Evolutionary conservation across 768 basidiomycete species (phyloP).

Genomic region (Hygrophorus russula): DNA sequence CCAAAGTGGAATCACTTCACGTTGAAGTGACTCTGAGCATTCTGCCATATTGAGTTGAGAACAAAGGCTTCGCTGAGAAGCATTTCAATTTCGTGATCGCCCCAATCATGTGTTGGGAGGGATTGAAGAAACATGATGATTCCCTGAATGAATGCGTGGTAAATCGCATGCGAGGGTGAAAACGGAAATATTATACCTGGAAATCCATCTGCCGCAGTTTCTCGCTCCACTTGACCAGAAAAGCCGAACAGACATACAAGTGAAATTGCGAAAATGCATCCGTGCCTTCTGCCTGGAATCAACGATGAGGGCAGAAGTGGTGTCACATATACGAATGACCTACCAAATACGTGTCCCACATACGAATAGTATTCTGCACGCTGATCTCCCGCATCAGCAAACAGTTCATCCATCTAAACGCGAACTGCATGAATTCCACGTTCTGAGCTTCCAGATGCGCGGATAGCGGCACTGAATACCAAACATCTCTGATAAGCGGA

Average conservation of each 20-base stretch:
- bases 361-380: slow-evolving; percentile 91
- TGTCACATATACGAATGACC: slow-evolving; percentile 16
- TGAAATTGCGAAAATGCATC: slow-evolving; percentile 99
- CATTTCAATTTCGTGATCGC: slow-evolving; percentile 91
- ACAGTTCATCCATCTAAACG: slow-evolving; percentile 99
- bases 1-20: slow-evolving; percentile 27
- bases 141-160: slow-evolving; percentile 39
- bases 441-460: slow-evolving; percentile 81
- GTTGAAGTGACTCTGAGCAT: slow-evolving; percentile 79
- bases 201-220: slow-evolving; percentile 96
- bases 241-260: slow-evolving; percentile 95
- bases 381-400: slow-evolving; percentile 96
- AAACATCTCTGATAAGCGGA: slow-evolving; percentile 3
- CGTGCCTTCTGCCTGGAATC: slow-evolving; percentile 77
- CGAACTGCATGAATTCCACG: slow-evolving; percentile 99
- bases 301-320: not conserved
- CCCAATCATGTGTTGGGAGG: slow-evolving; percentile 87
- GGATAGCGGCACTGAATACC: slow-evolving; percentile 61
- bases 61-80: slow-evolving; percentile 94
- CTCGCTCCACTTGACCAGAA: slow-evolving; percentile 92
- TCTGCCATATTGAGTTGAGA: slow-evolving; percentile 86
- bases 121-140: slow-evolving; percentile 99
- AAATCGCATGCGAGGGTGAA: not conserved
- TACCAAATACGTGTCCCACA: slow-evolving; percentile 99
- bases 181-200: slow-evolving; percentile 49